phyloP scores from a whole-genome alignment of 2,329 filamentous ascomycete species.

The Trichoderma polysporum region DNA sequence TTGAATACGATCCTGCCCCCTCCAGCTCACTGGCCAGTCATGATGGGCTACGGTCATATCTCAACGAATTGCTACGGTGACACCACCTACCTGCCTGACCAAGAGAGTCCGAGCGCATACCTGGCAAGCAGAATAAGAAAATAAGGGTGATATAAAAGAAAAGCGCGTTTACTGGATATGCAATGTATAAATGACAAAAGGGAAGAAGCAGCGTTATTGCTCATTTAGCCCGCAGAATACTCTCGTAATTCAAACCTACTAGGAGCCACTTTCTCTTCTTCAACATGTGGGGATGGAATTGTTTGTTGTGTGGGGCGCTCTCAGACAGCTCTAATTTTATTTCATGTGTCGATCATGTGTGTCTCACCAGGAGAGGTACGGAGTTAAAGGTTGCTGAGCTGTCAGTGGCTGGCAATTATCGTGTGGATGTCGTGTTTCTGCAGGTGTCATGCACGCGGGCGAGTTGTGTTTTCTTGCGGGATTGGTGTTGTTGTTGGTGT shows the following conservation, averaged over 20 bases:
- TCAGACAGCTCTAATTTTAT: slow-evolving; percentile 1
- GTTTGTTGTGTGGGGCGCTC: slow-evolving; percentile 11
- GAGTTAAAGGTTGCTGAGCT: neutral
- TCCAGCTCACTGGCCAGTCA: neutral
- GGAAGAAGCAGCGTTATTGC: too few relatives aligned
- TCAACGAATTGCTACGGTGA: neutral
- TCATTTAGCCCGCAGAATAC: neutral
- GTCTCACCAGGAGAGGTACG: neutral
- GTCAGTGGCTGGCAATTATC: neutral
- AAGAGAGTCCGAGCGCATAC: neutral
- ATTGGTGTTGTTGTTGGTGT: neutral
- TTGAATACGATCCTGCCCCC: slow-evolving; percentile 6
- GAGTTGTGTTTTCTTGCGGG: too few relatives aligned
- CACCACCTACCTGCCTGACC: neutral
- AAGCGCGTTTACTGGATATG: neutral
- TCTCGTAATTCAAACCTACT: neutral
- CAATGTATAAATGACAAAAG: neutral
- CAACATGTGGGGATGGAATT: neutral
- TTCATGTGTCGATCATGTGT: slow-evolving; percentile 7
- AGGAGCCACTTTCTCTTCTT: neutral
- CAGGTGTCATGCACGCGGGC: neutral
- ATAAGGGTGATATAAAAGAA: neutral
- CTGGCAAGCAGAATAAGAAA: neutral
- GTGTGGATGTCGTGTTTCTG: neutral
- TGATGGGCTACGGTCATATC: neutral